A percentile compares a stretch with the other conserved stretches of the same genome.
These are phyloP conservation scores for Neurospora pannonica DNA, from an alignment of 495 filamentous ascomycete genomes.

Conservation along the genomic window DNA sequence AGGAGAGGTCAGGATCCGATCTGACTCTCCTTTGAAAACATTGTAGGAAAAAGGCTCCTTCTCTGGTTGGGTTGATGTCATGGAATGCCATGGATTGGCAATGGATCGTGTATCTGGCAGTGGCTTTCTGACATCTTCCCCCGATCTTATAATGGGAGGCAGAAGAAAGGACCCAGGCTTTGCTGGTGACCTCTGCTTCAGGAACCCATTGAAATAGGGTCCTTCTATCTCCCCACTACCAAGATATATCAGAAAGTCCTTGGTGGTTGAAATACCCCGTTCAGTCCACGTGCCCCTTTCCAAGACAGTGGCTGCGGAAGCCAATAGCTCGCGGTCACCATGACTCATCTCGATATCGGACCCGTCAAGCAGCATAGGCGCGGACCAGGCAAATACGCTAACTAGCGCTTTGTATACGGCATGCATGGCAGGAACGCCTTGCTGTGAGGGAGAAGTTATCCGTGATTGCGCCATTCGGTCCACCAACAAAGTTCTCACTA, in stretches of 20 bases:
- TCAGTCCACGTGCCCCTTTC: conserved; percentile 34
- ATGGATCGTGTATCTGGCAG: conserved; percentile 33
- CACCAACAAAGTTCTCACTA: conserved; percentile 37
- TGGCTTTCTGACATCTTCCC: conserved; percentile 28
- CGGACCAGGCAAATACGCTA: conserved; percentile 31
- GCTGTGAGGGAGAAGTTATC: conserved; percentile 21
- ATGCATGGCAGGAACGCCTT: conserved; percentile 31
- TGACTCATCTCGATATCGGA: conserved; percentile 22
- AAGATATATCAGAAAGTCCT: conserved; percentile 35
- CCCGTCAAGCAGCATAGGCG: conserved; percentile 34
- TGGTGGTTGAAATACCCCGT: conserved; percentile 31
- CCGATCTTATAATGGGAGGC: conserved; percentile 21
- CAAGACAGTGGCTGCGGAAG: conserved; percentile 21
- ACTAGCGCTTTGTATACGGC: conserved; percentile 39
- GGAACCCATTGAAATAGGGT: conserved; percentile 33
- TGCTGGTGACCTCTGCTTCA: conserved; percentile 31
- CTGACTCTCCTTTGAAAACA: conserved; percentile 25
- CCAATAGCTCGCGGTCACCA: conserved; percentile 28
- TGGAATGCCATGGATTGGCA: conserved; percentile 27
- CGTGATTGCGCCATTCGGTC: conserved; percentile 31
- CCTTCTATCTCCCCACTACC: conserved; percentile 35
- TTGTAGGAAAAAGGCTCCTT: conserved; percentile 14
- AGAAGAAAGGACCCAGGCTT: conserved; percentile 19
- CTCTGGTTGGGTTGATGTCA: conserved; percentile 10
- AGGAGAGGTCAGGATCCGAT: conserved; percentile 21